Evolutionary conservation across 2,329 filamentous ascomycete species (phyloP).

Genomic region (Aureobasidium sp.): DNA sequence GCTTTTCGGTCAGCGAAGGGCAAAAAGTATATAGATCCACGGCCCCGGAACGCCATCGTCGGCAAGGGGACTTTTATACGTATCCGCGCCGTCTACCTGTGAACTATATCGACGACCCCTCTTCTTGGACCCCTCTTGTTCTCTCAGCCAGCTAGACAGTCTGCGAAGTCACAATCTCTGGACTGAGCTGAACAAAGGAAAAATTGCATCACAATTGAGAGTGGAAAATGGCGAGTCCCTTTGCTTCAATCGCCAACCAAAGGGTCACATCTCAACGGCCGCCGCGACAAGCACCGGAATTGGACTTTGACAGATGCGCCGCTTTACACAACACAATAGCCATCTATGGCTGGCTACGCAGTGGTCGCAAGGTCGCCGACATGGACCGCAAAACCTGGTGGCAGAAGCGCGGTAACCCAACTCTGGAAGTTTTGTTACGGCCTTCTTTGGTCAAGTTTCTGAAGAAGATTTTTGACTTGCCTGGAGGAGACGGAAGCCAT

Average conservation of each 20-base stretch:
- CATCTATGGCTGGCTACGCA: slow-evolving; percentile 30
- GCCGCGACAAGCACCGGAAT: slow-evolving; percentile 19
- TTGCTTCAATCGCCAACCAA: slow-evolving; percentile 27
- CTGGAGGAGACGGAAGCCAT: slow-evolving; percentile 17
- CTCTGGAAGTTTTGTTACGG: slow-evolving; percentile 22
- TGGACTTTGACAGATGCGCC: slow-evolving; percentile 27
- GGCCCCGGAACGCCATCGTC: neutral
- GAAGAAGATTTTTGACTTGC: slow-evolving; percentile 28
- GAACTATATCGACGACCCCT: neutral
- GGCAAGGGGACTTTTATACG: neutral
- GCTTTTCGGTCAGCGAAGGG: neutral
- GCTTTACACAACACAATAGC: slow-evolving; percentile 28
- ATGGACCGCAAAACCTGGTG: slow-evolving; percentile 28
- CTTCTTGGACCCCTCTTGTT: too few relatives aligned
- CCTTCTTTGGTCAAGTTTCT: slow-evolving; percentile 25
- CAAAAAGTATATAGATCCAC: slow-evolving; percentile 1
- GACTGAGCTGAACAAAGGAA: neutral
- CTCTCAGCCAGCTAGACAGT: neutral
- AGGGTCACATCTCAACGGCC: slow-evolving; percentile 24
- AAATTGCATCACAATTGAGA: neutral
- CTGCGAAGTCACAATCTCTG: neutral
- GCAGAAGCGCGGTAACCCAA: slow-evolving; percentile 24
- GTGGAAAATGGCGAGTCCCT: slow-evolving; percentile 16
- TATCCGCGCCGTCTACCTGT: neutral
- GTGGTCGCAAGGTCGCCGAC: slow-evolving; percentile 25